Evolutionary conservation across 441 rosid genomes (phyloP).

Genomic region (Mallotus repandus): DNA sequence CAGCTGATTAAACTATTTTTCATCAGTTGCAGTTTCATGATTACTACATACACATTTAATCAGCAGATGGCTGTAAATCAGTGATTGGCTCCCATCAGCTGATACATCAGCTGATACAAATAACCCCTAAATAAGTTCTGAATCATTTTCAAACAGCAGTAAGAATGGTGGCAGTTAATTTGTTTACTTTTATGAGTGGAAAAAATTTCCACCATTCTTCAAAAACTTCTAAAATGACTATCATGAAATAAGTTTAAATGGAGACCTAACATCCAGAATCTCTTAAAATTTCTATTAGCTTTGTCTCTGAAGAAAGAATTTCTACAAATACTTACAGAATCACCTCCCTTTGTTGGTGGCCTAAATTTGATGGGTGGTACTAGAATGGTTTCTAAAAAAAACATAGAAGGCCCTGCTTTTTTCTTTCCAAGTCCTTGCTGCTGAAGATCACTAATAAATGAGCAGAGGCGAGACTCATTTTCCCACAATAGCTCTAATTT

Average conservation of each 20-base stretch:
- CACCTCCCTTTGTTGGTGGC: constrained; percentile 86
- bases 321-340: constrained; percentile 51
- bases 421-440: constrained; percentile 48
- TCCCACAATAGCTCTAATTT: constrained; percentile 71
- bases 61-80: too few relatives aligned
- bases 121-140: not conserved
- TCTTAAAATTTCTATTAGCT: not conserved
- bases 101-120: too few relatives aligned
- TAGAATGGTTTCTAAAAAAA: constrained; percentile 71
- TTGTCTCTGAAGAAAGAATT: not conserved
- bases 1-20: too few relatives aligned
- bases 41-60: too few relatives aligned
- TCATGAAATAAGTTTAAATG: not conserved
- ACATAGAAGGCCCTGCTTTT: constrained; percentile 59
- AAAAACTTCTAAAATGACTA: not conserved
- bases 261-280: not conserved
- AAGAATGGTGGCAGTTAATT: not conserved
- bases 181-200: not conserved
- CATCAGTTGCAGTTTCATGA: too few relatives aligned
- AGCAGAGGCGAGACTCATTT: constrained; percentile 77
- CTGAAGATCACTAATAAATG: constrained; percentile 77
- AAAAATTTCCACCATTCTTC: not conserved
- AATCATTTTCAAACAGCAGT: not conserved
- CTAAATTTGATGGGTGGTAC: constrained; percentile 94
- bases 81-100: too few relatives aligned